These are phyloP conservation scores for Gastrolobium bilobum DNA, from an alignment of 306 rosid genomes.

Conservation along the genomic window DNA sequence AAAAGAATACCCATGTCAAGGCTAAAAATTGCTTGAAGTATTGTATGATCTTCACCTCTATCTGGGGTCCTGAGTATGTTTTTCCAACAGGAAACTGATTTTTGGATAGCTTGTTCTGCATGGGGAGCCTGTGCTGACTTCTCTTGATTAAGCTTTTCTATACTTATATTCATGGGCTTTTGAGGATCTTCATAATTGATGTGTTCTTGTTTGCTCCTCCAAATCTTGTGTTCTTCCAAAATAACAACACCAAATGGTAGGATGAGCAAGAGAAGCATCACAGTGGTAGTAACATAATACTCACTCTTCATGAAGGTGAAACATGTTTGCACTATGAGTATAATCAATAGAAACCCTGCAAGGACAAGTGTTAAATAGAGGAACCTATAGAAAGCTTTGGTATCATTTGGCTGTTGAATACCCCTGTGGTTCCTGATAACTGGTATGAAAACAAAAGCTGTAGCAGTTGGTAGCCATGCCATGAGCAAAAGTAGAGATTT, in stretches of 20 bases:
- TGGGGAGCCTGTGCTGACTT: background rate
- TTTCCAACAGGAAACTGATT: slow-evolving; percentile 47
- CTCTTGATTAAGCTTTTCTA: slow-evolving; percentile 37
- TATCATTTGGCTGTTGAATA: slow-evolving; percentile 51
- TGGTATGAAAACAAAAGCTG: slow-evolving; percentile 57
- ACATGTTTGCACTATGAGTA: slow-evolving; percentile 60
- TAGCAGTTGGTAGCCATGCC: slow-evolving; percentile 78
- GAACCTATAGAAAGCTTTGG: slow-evolving; percentile 65
- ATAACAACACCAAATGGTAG: slow-evolving; percentile 63
- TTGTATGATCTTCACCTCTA: slow-evolving; percentile 72
- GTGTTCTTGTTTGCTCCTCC: slow-evolving; percentile 42
- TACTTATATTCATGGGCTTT: slow-evolving; percentile 33
- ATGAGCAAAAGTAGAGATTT: slow-evolving; percentile 65
- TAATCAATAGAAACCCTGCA: slow-evolving; percentile 64
- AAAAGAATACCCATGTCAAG: slow-evolving; percentile 69
- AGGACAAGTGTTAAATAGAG: slow-evolving; percentile 64
- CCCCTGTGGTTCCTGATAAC: slow-evolving; percentile 54
- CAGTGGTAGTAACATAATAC: slow-evolving; percentile 49
- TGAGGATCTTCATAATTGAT: slow-evolving; percentile 14
- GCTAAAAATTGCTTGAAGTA: slow-evolving; percentile 69
- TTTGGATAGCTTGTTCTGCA: background rate
- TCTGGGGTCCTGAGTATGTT: slow-evolving; percentile 49
- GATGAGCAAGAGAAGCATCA: slow-evolving; percentile 59
- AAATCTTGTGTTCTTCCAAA: slow-evolving; percentile 54
- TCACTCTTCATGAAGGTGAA: slow-evolving; percentile 49